A percentile compares a stretch with the other conserved stretches of the same genome.
These are phyloP conservation scores for Apophysomyces variabilis DNA, from an alignment of 371 early-diverging fungal genomes.

Conservation along the genomic window DNA sequence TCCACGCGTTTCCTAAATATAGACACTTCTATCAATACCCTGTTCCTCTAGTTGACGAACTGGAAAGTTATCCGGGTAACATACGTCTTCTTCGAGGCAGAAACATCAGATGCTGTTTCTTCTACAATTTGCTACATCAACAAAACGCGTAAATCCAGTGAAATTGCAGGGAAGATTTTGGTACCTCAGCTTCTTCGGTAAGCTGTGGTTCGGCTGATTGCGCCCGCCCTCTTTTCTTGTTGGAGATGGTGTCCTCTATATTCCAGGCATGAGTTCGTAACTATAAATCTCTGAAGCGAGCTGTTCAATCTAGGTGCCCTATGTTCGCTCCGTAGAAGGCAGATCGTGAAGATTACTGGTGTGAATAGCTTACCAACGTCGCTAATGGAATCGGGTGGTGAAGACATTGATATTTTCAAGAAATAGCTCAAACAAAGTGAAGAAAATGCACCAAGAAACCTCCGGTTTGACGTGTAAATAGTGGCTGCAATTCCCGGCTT, in stretches of 20 bases:
- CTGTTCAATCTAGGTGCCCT: constrained; percentile 3
- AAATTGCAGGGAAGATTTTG: neutral
- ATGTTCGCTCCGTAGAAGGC: neutral
- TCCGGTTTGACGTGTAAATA: too few species aligned
- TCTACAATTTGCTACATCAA: constrained; percentile 12
- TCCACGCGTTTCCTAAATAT: constrained; percentile 41
- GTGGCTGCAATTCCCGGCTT: too few species aligned
- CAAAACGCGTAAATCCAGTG: neutral
- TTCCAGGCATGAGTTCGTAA: neutral
- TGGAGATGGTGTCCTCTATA: constrained; percentile 40
- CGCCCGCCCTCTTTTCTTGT: constrained; percentile 51
- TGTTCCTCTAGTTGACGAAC: constrained; percentile 7
- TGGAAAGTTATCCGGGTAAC: neutral
- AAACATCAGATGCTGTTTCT: constrained; percentile 20
- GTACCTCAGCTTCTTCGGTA: constrained; percentile 22
- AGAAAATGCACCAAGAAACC: too few species aligned
- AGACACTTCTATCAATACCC: constrained; percentile 2
- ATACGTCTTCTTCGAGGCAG: constrained; percentile 51
- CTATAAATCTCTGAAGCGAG: neutral
- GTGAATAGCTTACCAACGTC: constrained; percentile 15
- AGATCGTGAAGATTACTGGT: neutral
- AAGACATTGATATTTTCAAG: constrained; percentile 14
- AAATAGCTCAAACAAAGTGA: too few species aligned
- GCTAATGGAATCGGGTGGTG: constrained; percentile 24
- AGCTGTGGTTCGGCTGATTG: constrained; percentile 45